phyloP scores from a whole-genome alignment of 495 filamentous ascomycete genomes.

The Tricharina praecox region DNA sequence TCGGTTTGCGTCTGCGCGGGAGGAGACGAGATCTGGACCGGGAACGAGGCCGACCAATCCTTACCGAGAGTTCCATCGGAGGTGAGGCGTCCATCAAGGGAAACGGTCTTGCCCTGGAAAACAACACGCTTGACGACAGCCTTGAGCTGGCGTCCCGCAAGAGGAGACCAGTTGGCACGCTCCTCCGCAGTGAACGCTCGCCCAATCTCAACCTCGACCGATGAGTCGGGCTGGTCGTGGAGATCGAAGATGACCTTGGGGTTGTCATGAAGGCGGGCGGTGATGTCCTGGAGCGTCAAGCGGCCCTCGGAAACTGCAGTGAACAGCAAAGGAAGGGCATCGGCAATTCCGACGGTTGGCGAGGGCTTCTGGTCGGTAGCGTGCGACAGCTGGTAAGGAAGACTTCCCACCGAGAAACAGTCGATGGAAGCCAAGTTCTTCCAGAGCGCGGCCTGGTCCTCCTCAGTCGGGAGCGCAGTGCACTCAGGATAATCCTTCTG shows the following conservation, averaged over 20 bases:
- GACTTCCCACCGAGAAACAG: slow-evolving; percentile 67
- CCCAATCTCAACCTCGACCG: slow-evolving; percentile 58
- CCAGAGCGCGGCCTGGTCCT: slow-evolving; percentile 67
- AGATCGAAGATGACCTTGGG: slow-evolving; percentile 76
- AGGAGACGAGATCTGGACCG: slow-evolving; percentile 37
- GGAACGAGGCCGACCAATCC: slow-evolving; percentile 57
- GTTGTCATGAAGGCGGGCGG: slow-evolving; percentile 54
- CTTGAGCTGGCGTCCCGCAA: slow-evolving; percentile 51
- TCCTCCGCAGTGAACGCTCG: slow-evolving; percentile 40
- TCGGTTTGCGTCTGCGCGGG: slow-evolving; percentile 19
- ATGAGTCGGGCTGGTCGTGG: slow-evolving; percentile 61
- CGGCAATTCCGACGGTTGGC: slow-evolving; percentile 50
- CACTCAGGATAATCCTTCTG: slow-evolving; percentile 58
- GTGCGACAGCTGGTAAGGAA: slow-evolving; percentile 61
- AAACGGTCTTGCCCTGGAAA: slow-evolving; percentile 60
- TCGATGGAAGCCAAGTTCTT: slow-evolving; percentile 61
- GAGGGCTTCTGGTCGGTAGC: slow-evolving; percentile 40
- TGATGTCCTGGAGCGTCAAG: slow-evolving; percentile 58
- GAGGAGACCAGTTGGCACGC: slow-evolving; percentile 51
- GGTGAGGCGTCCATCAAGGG: slow-evolving; percentile 52
- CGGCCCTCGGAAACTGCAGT: slow-evolving; percentile 62
- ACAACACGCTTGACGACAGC: slow-evolving; percentile 62
- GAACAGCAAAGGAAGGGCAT: slow-evolving; percentile 60
- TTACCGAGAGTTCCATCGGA: slow-evolving; percentile 42
- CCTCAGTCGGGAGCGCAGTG: slow-evolving; percentile 45